A percentile compares a stretch with the other conserved stretches of the same genome.
Conservation (phyloP, 2,329 filamentous ascomycete genomes). For the Bipolaris bicolor region DNA sequence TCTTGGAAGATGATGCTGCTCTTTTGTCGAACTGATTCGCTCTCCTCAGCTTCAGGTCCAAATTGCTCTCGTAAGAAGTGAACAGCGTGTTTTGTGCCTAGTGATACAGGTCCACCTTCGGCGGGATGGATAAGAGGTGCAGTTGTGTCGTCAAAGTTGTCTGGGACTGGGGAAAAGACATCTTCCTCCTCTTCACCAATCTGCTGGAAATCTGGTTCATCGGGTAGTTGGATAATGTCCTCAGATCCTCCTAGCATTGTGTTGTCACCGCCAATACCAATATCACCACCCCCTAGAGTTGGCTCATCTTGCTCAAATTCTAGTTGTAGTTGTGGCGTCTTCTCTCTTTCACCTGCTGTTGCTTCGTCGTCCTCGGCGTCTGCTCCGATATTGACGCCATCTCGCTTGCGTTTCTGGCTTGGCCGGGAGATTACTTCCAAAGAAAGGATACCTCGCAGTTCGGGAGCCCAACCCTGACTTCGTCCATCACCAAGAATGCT, state of each 20-base stretch:
- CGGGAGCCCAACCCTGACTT: constrained; percentile 83
- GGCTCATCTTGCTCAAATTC: constrained; percentile 61
- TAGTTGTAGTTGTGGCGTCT: constrained; percentile 72
- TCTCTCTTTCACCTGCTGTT: constrained; percentile 54
- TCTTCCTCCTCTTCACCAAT: constrained; percentile 47
- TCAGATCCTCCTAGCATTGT: constrained; percentile 34
- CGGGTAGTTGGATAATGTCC: constrained; percentile 40
- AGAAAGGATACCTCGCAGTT: constrained; percentile 90
- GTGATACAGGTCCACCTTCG: constrained; percentile 83
- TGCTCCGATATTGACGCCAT: constrained; percentile 82
- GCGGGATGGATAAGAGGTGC: constrained; percentile 77
- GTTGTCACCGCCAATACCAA: constrained; percentile 51
- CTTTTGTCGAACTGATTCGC: constrained; percentile 73
- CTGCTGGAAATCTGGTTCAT: constrained; percentile 32
- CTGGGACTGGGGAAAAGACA: constrained; percentile 43
- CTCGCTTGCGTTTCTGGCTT: constrained; percentile 91
- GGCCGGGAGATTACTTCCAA: constrained; percentile 78
- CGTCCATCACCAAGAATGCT: constrained; percentile 83
- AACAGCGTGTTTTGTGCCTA: constrained; percentile 94
- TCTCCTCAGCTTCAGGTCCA: constrained; percentile 71
- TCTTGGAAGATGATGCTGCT: constrained; percentile 86
- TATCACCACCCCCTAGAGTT: constrained; percentile 51
- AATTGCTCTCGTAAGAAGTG: constrained; percentile 91
- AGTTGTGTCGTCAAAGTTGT: constrained; percentile 80
- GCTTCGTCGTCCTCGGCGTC: constrained; percentile 69